Evolutionary conservation across 2,329 filamentous ascomycete species (phyloP).

Genomic region (Clarireedia homoeocarpa): DNA sequence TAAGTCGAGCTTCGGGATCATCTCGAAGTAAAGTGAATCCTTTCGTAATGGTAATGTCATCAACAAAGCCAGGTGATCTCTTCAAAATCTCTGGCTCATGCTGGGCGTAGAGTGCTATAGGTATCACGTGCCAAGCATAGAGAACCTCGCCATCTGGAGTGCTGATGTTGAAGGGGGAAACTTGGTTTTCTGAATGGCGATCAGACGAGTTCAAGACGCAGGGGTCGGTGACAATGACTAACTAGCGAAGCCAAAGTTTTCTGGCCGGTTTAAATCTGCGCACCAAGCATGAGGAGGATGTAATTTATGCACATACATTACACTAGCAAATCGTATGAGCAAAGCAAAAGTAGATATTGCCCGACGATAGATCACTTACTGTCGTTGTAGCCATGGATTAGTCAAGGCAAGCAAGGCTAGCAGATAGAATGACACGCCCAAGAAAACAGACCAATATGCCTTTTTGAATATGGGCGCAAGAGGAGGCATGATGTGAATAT

Average conservation of each 20-base stretch:
- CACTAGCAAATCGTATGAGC: constrained; percentile 34
- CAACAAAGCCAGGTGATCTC: constrained; percentile 33
- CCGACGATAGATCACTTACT: constrained; percentile 46
- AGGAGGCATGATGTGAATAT: constrained; percentile 17
- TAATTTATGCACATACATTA: constrained; percentile 76
- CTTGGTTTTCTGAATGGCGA: constrained; percentile 61
- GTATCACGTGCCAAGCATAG: constrained; percentile 87
- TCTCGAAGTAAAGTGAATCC: constrained; percentile 55
- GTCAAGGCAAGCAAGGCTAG: constrained; percentile 57
- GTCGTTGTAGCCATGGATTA: constrained; percentile 66
- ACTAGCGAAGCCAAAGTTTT: constrained; percentile 84
- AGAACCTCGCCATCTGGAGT: constrained; percentile 71
- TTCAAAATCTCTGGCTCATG: constrained; percentile 56
- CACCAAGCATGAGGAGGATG: constrained; percentile 54
- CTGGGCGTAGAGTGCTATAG: constrained; percentile 65
- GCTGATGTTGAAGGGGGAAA: constrained; percentile 72
- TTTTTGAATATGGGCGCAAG: constrained; percentile 39
- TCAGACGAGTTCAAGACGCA: not conserved
- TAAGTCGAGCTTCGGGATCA: constrained; percentile 54
- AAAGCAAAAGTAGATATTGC: not conserved
- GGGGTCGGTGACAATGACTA: constrained; percentile 24
- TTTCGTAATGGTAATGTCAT: constrained; percentile 47
- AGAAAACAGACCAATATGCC: constrained; percentile 43
- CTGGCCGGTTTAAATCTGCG: constrained; percentile 66
- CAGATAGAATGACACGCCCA: constrained; percentile 57